Conservation (phyloP, 352 stramenopile species). For the Phytopythium vexans region DNA sequence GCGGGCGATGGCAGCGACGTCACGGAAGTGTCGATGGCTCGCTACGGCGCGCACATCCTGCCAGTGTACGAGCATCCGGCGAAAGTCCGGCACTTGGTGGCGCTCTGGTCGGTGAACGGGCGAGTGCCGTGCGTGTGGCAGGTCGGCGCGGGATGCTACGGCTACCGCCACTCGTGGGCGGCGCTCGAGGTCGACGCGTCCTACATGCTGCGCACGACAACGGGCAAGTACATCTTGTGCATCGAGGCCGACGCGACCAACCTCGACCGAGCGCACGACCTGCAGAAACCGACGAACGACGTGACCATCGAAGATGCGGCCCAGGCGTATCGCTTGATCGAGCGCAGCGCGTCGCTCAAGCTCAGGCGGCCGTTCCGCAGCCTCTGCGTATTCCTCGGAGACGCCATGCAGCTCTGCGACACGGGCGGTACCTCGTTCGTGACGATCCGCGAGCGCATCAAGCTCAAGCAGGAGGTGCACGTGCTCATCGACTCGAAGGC, state of each 20-base stretch:
- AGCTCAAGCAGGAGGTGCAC: slow-evolving; percentile 59
- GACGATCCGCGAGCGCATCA: slow-evolving; percentile 41
- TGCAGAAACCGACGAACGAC: slow-evolving; percentile 29
- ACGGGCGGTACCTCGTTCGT: slow-evolving; percentile 47
- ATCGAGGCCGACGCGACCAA: slow-evolving; percentile 61
- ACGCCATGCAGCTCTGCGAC: slow-evolving; percentile 50
- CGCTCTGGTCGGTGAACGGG: slow-evolving; percentile 49
- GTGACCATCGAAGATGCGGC: slow-evolving; percentile 61
- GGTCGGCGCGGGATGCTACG: slow-evolving; percentile 44
- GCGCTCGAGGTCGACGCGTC: slow-evolving; percentile 39
- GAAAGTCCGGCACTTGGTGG: slow-evolving; percentile 44
- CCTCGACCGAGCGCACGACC: slow-evolving; percentile 45
- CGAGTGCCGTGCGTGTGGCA: slow-evolving; percentile 57
- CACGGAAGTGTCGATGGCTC: slow-evolving; percentile 63
- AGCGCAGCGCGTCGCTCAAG: slow-evolving; percentile 35
- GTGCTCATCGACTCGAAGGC: slow-evolving; percentile 70
- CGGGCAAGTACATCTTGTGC: slow-evolving; percentile 58
- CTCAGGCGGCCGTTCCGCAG: slow-evolving; percentile 49
- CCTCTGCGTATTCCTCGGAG: slow-evolving; percentile 53
- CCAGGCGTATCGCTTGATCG: slow-evolving; percentile 58
- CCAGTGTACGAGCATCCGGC: slow-evolving; percentile 53
- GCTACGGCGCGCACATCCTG: slow-evolving; percentile 62
- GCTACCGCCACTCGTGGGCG: slow-evolving; percentile 61
- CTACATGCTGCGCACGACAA: slow-evolving; percentile 60
- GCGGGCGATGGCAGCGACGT: slow-evolving; percentile 51